phyloP scores from a whole-genome alignment of 768 basidiomycete species.

The Rhodotorula toruloides region DNA sequence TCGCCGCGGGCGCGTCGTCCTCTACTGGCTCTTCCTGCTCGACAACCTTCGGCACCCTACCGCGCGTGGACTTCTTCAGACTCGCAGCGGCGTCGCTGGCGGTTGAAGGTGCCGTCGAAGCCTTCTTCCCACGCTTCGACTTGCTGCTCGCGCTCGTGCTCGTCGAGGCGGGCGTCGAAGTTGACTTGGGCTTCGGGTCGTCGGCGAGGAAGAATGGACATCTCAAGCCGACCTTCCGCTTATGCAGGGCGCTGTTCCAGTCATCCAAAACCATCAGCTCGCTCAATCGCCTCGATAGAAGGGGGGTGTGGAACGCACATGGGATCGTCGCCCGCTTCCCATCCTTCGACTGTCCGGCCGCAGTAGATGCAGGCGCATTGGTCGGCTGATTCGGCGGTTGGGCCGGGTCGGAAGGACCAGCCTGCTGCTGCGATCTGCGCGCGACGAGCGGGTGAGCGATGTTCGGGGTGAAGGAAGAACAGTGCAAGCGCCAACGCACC shows the following conservation, averaged over 20 bases:
- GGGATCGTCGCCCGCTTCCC: constrained; percentile 32
- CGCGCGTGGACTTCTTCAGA: background rate
- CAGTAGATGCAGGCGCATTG: constrained; percentile 20
- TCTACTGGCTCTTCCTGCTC: background rate
- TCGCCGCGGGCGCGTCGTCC: background rate
- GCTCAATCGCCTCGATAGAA: background rate
- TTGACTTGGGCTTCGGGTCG: constrained; percentile 1
- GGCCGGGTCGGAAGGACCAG: constrained; percentile 16
- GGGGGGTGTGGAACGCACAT: constrained; percentile 6
- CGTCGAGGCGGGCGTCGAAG: background rate
- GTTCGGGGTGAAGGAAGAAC: too few relatives aligned
- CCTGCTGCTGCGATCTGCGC: constrained; percentile 28
- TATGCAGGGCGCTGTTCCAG: constrained; percentile 19
- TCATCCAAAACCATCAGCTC: rapidly evolving
- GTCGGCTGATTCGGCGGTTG: constrained; percentile 3
- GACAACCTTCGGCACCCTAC: background rate
- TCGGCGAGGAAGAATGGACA: constrained; percentile 35
- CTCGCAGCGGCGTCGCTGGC: background rate
- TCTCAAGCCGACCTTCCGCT: constrained; percentile 19
- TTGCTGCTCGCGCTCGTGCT: background rate
- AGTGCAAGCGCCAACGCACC: constrained; percentile 1
- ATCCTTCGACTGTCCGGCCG: constrained; percentile 12
- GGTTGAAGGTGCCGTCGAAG: constrained; percentile 10
- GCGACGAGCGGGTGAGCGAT: too few relatives aligned
- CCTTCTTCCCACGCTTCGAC: constrained; percentile 19